phyloP scores from a whole-genome alignment of 2,329 filamentous ascomycete species.

The Fusarium pseudoanthophilum region DNA sequence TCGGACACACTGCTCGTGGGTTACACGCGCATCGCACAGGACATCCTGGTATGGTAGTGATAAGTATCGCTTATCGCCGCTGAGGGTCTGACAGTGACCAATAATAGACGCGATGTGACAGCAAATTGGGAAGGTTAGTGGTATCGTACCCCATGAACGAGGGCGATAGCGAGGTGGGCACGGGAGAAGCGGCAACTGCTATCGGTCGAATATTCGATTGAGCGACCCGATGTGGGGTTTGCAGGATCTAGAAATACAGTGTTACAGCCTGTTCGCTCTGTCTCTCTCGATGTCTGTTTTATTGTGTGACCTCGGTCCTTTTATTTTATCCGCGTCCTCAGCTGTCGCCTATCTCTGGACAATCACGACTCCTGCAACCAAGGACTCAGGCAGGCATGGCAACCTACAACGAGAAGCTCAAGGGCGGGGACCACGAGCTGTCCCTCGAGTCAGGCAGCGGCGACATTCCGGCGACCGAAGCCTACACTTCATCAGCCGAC shows the following conservation, averaged over 20 bases:
- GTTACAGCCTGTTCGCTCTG: not conserved
- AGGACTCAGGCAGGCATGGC: not conserved
- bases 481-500: not conserved
- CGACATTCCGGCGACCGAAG: not conserved
- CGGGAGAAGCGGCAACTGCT: conserved; percentile 13
- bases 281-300: not conserved
- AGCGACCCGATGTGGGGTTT: not conserved
- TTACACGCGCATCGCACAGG: not conserved
- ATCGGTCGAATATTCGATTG: not conserved
- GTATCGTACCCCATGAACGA: not conserved
- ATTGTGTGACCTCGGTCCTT: not conserved
- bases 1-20: not conserved
- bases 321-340: not conserved
- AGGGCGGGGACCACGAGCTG: not conserved
- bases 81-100: not conserved
- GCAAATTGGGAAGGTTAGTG: not conserved
- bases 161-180: not conserved
- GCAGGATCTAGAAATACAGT: not conserved
- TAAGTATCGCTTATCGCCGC: not conserved
- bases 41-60: not conserved
- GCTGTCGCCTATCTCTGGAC: not conserved
- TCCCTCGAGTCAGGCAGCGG: conserved; percentile 9
- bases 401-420: conserved; percentile 6
- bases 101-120: not conserved
- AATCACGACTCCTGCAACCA: not conserved